Conservation (phyloP, 371 early-diverging fungal species). For the Gilbertella persicaria region DNA sequence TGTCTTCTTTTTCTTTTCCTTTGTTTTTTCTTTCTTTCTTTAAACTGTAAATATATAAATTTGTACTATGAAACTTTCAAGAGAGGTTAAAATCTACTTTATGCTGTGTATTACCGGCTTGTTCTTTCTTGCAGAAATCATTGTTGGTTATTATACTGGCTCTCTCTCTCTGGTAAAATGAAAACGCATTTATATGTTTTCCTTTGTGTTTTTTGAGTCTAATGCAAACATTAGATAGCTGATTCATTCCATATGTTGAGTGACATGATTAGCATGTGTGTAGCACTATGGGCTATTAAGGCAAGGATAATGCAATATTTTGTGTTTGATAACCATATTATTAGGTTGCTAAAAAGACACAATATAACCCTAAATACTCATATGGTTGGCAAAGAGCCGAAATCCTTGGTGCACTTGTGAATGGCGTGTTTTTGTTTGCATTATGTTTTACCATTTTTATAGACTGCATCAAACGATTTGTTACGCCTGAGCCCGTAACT, state of each 20-base stretch:
- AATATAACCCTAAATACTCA: slow-evolving; percentile 66
- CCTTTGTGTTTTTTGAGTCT: neutral
- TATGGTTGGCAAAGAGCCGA: slow-evolving; percentile 94
- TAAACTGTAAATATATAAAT: neutral
- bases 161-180: slow-evolving; percentile 75
- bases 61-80: slow-evolving; percentile 11
- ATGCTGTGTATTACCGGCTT: slow-evolving; percentile 66
- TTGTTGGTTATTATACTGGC: slow-evolving; percentile 73
- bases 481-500: slow-evolving; percentile 65
- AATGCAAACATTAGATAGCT: slow-evolving; percentile 54
- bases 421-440: slow-evolving; percentile 87
- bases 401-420: slow-evolving; percentile 88
- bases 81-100: slow-evolving; percentile 43
- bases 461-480: slow-evolving; percentile 87
- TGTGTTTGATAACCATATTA: neutral
- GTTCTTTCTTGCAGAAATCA: slow-evolving; percentile 79
- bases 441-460: slow-evolving; percentile 88
- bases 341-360: slow-evolving; percentile 36
- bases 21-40: neutral
- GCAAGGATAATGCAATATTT: slow-evolving; percentile 32
- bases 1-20: neutral
- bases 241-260: slow-evolving; percentile 94
- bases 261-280: slow-evolving; percentile 78
- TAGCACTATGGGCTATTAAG: slow-evolving; percentile 86
- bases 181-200: neutral